These are phyloP conservation scores for Tilletia indica DNA, from an alignment of 1,284 basidiomycete species.

Conservation along the genomic window DNA sequence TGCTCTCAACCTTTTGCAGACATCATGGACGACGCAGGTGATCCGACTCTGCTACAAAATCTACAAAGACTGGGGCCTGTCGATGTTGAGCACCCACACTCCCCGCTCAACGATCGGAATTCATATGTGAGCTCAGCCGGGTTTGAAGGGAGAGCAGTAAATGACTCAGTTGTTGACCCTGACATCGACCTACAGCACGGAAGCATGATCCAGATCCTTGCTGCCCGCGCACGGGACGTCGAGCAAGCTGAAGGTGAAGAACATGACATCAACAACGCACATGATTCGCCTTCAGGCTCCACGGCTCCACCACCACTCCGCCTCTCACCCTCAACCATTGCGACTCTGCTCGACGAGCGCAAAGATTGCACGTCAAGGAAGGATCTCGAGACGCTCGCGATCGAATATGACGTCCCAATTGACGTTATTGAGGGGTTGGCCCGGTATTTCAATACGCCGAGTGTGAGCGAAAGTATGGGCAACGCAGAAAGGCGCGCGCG, in stretches of 20 bases:
- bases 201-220: slow-evolving; percentile 38
- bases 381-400: slow-evolving; percentile 32
- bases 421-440: slow-evolving; percentile 29
- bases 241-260: slow-evolving; percentile 14
- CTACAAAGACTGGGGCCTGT: slow-evolving; percentile 33
- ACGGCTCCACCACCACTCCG: slow-evolving; percentile 17
- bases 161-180: neutral
- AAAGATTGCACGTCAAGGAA: slow-evolving; percentile 34
- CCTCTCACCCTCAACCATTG: slow-evolving; percentile 32
- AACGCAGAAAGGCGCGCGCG: neutral
- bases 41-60: slow-evolving; percentile 38
- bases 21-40: slow-evolving; percentile 36
- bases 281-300: slow-evolving; percentile 1
- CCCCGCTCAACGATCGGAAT: slow-evolving; percentile 33
- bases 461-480: slow-evolving; percentile 30
- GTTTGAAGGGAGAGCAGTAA: neutral
- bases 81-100: slow-evolving; percentile 23
- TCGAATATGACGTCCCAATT: slow-evolving; percentile 37
- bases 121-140: neutral
- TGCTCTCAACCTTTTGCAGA: slow-evolving; percentile 9
- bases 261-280: slow-evolving; percentile 17
- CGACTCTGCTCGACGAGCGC: slow-evolving; percentile 32
- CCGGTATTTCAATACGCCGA: slow-evolving; percentile 35
- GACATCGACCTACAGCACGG: slow-evolving; percentile 24
- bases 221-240: slow-evolving; percentile 25